Evolutionary conservation across 108 stramenopile species (phyloP).

Genomic region (Cyclotella sp.): DNA sequence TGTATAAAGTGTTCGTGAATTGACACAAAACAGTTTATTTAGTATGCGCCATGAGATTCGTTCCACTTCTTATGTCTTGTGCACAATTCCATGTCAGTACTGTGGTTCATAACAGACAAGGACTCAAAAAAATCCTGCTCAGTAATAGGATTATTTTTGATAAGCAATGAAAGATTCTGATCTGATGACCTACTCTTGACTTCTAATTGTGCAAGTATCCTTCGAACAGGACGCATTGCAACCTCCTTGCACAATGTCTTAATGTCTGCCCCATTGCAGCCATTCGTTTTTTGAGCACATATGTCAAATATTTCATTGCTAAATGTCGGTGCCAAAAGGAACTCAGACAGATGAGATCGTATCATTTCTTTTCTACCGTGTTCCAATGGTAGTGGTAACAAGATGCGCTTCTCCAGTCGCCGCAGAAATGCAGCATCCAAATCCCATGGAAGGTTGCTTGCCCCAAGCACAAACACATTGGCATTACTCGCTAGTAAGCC

Average conservation of each 20-base stretch:
- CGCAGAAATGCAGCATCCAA: slow-evolving; percentile 80
- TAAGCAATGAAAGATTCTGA: slow-evolving; percentile 27
- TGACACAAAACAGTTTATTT: no score
- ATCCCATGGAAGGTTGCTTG: slow-evolving; percentile 87
- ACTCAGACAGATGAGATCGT: slow-evolving; percentile 36
- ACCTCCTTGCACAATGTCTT: slow-evolving; percentile 73
- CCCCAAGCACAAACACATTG: slow-evolving; percentile 74
- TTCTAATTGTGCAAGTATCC: slow-evolving; percentile 43
- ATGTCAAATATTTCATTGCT: slow-evolving; percentile 28
- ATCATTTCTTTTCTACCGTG: slow-evolving; percentile 69
- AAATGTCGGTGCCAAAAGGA: slow-evolving; percentile 23
- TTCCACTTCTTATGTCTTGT: slow-evolving; percentile 24
- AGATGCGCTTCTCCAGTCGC: slow-evolving; percentile 72
- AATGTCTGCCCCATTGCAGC: slow-evolving; percentile 70
- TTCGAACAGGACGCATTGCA: slow-evolving; percentile 69
- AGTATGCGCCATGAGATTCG: slow-evolving; percentile 16
- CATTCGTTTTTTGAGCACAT: slow-evolving; percentile 37
- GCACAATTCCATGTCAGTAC: slow-evolving; percentile 25
- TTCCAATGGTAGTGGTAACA: slow-evolving; percentile 66
- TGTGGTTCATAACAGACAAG: slow-evolving; percentile 18
- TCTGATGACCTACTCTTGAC: background rate
- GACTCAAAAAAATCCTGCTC: slow-evolving; percentile 37
- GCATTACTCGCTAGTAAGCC: slow-evolving; percentile 42
- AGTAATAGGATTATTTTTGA: slow-evolving; percentile 39
- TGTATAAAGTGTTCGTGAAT: no score